A percentile compares a stretch with the other conserved stretches of the same genome.
Evolutionary conservation across 768 basidiomycete genomes (phyloP).

Genomic region (Rhodotorula taiwanensis): DNA sequence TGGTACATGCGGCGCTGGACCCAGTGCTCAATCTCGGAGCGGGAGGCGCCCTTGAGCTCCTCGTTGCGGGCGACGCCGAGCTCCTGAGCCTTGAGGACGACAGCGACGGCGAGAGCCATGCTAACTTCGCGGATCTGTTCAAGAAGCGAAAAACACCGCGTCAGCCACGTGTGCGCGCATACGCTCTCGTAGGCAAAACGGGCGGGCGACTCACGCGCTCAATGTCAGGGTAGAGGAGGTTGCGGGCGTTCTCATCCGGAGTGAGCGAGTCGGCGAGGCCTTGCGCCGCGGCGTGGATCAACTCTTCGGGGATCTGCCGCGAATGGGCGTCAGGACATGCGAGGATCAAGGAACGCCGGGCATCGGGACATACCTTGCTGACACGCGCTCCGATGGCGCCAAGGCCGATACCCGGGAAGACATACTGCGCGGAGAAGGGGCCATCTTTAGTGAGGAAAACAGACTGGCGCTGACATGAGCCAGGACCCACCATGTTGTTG

Average conservation of each 20-base stretch:
- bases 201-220: constrained; percentile 51
- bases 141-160: background rate
- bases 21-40: constrained; percentile 31
- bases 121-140: constrained; percentile 66
- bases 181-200: background rate
- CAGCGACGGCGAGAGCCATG: constrained; percentile 60
- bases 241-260: constrained; percentile 58
- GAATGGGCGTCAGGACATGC: background rate
- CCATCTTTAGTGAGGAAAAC: no score
- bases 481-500: constrained; percentile 78
- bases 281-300: constrained; percentile 81
- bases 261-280: constrained; percentile 71
- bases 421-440: constrained; percentile 35
- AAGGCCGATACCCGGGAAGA: constrained; percentile 50
- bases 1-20: constrained; percentile 35
- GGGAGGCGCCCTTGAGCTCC: constrained; percentile 27
- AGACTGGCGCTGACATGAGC: no score
- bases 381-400: constrained; percentile 67
- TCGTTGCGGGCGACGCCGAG: constrained; percentile 37
- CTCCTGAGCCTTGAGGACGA: constrained; percentile 65
- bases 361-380: constrained; percentile 41
- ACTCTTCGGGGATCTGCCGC: constrained; percentile 61
- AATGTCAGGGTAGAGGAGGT: constrained; percentile 74
- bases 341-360: background rate
- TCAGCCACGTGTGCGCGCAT: background rate